Conservation (phyloP, 768 basidiomycete genomes). For the Mycena indigotica region DNA sequence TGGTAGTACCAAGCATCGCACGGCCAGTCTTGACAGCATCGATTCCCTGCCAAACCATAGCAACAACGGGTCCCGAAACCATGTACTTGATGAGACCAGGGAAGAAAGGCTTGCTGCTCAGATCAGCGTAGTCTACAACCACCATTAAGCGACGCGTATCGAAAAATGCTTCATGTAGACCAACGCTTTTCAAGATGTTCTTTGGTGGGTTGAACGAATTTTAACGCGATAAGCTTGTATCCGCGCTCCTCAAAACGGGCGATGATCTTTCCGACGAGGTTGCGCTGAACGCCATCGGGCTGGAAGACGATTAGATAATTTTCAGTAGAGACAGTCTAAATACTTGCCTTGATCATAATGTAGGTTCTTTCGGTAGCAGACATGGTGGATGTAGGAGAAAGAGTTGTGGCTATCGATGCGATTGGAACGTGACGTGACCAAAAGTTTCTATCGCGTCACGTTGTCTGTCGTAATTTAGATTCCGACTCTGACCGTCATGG, state of each 20-base stretch:
- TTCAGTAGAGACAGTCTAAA: too few species aligned
- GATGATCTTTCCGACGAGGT: slow-evolving; percentile 94
- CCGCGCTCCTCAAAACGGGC: slow-evolving; percentile 96
- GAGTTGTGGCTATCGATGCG: slow-evolving; percentile 22
- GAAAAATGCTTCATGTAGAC: slow-evolving; percentile 22
- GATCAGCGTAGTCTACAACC: slow-evolving; percentile 87
- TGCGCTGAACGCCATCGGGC: slow-evolving; percentile 99
- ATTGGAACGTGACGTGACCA: not conserved
- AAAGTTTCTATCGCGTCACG: not conserved
- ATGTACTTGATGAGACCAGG: slow-evolving; percentile 95
- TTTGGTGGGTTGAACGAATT: slow-evolving; percentile 78
- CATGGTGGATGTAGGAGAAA: slow-evolving; percentile 48
- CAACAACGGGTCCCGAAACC: slow-evolving; percentile 93
- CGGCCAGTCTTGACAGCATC: slow-evolving; percentile 95
- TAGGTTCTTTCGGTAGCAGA: slow-evolving; percentile 87
- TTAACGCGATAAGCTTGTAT: slow-evolving; percentile 95
- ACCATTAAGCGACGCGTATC: slow-evolving; percentile 20
- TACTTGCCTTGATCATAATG: slow-evolving; percentile 94
- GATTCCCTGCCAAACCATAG: slow-evolving; percentile 94
- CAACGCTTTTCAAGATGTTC: slow-evolving; percentile 90
- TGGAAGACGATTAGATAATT: slow-evolving; percentile 37
- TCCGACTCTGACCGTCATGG: slow-evolving; percentile 33
- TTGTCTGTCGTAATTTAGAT: not conserved
- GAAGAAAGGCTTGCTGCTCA: slow-evolving; percentile 94
- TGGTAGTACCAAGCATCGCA: slow-evolving; percentile 93